These are phyloP conservation scores for Pseudozyma pruni DNA, from an alignment of 1,284 basidiomycete genomes.

Conservation along the genomic window DNA sequence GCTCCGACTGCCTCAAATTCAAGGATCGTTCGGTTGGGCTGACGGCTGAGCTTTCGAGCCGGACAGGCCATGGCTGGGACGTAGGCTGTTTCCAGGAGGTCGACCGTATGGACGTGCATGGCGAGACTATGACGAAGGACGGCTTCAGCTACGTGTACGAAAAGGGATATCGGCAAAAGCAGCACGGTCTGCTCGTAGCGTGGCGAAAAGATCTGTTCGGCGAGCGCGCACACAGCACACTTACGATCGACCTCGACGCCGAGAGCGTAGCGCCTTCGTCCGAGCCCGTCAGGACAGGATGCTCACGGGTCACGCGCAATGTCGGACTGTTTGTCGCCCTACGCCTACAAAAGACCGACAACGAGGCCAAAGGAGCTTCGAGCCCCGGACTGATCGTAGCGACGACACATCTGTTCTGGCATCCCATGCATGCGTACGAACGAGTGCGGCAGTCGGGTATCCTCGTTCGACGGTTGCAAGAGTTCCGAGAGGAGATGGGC, in stretches of 20 bases:
- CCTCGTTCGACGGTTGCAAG: slow-evolving; percentile 76
- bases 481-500: slow-evolving; percentile 71
- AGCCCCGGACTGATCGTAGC: slow-evolving; percentile 76
- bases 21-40: slow-evolving; percentile 61
- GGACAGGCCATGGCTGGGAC: slow-evolving; percentile 66
- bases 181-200: slow-evolving; percentile 63
- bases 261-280: slow-evolving; percentile 27
- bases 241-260: slow-evolving; percentile 53
- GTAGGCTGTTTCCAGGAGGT: slow-evolving; percentile 69
- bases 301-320: slow-evolving; percentile 54
- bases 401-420: slow-evolving; percentile 93
- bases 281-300: slow-evolving; percentile 26
- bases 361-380: background rate
- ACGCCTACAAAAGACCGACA: slow-evolving; percentile 1
- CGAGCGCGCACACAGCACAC: slow-evolving; percentile 10
- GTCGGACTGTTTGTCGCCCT: slow-evolving; percentile 60
- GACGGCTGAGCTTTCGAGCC: slow-evolving; percentile 39
- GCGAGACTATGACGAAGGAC: slow-evolving; percentile 36
- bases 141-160: slow-evolving; percentile 61
- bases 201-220: slow-evolving; percentile 52
- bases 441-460: slow-evolving; percentile 75
- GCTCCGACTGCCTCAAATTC: slow-evolving; percentile 69
- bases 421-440: slow-evolving; percentile 82
- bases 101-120: slow-evolving; percentile 66
- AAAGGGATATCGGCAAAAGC: slow-evolving; percentile 64